Evolutionary conservation across 1,139 yeast species (phyloP), one percentile per base, ranked within the genome.

Genomic region (Geotrichum histeridarum): DNA sequence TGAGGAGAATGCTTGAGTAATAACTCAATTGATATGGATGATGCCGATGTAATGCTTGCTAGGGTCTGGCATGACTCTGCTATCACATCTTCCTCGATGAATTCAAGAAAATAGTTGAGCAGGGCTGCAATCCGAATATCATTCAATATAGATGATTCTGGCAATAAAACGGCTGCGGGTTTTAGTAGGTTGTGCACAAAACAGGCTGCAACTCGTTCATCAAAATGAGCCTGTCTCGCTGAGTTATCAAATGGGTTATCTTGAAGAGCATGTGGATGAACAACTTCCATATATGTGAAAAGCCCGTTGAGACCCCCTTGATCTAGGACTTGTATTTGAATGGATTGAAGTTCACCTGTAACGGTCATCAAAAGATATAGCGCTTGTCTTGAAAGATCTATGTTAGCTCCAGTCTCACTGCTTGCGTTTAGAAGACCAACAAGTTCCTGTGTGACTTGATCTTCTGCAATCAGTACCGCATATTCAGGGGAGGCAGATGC

Each of bases 121-220:
- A 44, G 15, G 14, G 14, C 7, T 2, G 39, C 38, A 14, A 33
- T 3, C 12, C 27, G 27, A 22, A 22, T 22, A 22, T 22, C 27
- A 22, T 22, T 22, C 27, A 22, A 22, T 22, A 22, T 22, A 22
- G 27, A 22, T 22, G 27, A 22, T 22, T 22, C 27, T 22, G 27
- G 27, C 27, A 5, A 22, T 22, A 22, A 22, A 22, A 22, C 27
- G 1, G 48, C 15, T 17, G 12, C n/a, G 12, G 9, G 9, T 22
- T 44, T 44, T 2, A 44, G n/a, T 14, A 33, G 18, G 39, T 44
- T 44, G 27, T 44, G 33, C 12, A 44, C 14, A n/a, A 32, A 44
- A 15, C 38, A 44, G 14, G 36, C 39, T 12, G 48, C 48, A 9
- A 44, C 22, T 31, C 48, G 48, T 15, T 44, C 48, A n/a, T 44